Evolutionary conservation across 352 stramenopile species (phyloP).

Genomic region (Peronospora farinosa): DNA sequence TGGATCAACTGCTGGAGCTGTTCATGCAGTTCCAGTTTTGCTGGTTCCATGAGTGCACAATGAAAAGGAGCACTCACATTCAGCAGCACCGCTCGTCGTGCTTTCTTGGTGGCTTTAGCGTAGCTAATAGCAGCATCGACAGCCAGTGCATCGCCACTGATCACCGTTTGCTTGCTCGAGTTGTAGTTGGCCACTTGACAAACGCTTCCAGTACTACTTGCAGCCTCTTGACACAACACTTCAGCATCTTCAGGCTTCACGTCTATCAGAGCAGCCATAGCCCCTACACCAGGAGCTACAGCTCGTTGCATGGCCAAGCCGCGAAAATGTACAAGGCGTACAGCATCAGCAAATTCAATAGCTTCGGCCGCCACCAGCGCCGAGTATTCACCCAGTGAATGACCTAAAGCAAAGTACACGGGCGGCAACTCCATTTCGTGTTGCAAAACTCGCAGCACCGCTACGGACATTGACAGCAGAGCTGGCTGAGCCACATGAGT

Average conservation of each 20-base stretch:
- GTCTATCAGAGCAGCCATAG: slow-evolving; percentile 79
- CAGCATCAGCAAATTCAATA: slow-evolving; percentile 60
- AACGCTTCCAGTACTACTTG: slow-evolving; percentile 29
- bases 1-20: slow-evolving; percentile 31
- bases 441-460: slow-evolving; percentile 65
- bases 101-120: slow-evolving; percentile 63
- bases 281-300: slow-evolving; percentile 40
- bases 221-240: slow-evolving; percentile 43
- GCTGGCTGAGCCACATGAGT: slow-evolving; percentile 75
- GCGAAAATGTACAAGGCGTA: slow-evolving; percentile 61
- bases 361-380: slow-evolving; percentile 64
- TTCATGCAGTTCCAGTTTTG: slow-evolving; percentile 38
- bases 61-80: slow-evolving; percentile 85
- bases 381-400: slow-evolving; percentile 86
- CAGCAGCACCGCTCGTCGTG: slow-evolving; percentile 60
- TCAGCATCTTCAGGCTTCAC: slow-evolving; percentile 44
- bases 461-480: slow-evolving; percentile 73
- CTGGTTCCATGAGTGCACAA: slow-evolving; percentile 69
- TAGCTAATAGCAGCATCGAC: slow-evolving; percentile 48
- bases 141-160: slow-evolving; percentile 53
- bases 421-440: slow-evolving; percentile 43
- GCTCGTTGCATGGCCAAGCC: slow-evolving; percentile 66
- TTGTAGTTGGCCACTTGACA: slow-evolving; percentile 88
- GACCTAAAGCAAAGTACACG: slow-evolving; percentile 52
- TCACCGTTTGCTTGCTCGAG: slow-evolving; percentile 81